These are phyloP conservation scores for Prosopis cineraria DNA, from an alignment of 306 rosid species.

Conservation along the genomic window DNA sequence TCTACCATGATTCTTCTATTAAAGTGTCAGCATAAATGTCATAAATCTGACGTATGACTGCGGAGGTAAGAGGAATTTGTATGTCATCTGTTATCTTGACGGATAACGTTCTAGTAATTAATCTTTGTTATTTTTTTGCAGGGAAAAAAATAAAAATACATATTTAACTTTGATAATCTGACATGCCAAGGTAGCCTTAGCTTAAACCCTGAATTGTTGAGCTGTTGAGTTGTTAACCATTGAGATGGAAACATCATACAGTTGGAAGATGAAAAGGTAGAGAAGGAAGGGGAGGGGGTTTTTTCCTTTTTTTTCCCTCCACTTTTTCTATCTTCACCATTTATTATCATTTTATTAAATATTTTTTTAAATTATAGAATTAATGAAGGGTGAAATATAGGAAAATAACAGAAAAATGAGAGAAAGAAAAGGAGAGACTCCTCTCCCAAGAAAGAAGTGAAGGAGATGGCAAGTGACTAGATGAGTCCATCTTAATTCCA, in stretches of 20 bases:
- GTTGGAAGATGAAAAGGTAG: neutral
- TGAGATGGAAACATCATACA: neutral
- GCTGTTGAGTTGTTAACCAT: neutral
- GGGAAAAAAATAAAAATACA: neutral
- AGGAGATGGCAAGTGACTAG: neutral
- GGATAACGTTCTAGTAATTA: neutral
- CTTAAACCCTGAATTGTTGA: neutral
- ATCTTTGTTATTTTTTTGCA: too few relatives aligned
- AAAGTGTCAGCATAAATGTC: neutral
- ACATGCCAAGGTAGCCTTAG: neutral
- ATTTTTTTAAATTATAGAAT: too few relatives aligned
- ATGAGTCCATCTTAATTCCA: slow-evolving; percentile 15
- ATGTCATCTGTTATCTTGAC: neutral
- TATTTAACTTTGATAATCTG: neutral
- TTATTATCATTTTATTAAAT: too few relatives aligned
- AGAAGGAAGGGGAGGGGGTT: slow-evolving; percentile 8
- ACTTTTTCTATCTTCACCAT: too few relatives aligned
- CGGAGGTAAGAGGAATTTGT: neutral
- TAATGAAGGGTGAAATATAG: too few relatives aligned
- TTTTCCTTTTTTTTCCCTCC: too few relatives aligned
- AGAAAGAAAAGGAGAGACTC: too few relatives aligned
- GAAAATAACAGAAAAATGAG: too few relatives aligned
- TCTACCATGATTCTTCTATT: too few relatives aligned
- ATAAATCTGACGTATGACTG: neutral
- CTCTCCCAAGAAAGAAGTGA: too few relatives aligned